Evolutionary conservation across 345 rosid genomes (phyloP).

Genomic region (Ceriops zippeliana): DNA sequence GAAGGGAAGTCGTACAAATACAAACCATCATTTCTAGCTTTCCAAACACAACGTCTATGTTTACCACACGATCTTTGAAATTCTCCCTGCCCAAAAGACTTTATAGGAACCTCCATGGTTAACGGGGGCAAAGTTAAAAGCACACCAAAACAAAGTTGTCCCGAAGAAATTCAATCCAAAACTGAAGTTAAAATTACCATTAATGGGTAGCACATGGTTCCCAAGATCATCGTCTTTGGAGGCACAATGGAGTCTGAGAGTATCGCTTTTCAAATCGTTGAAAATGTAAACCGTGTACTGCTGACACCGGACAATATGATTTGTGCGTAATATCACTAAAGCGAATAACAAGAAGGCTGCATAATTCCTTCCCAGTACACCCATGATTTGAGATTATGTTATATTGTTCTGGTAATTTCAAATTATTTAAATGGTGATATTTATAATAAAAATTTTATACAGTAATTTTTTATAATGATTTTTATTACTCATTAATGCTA

Average conservation of each 20-base stretch:
- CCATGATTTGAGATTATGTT: no score
- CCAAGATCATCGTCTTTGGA: slow-evolving; percentile 10
- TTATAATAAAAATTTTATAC: no score
- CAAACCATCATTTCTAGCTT: slow-evolving; percentile 1
- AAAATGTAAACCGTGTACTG: not conserved
- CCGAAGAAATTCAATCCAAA: not conserved
- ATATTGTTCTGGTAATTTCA: no score
- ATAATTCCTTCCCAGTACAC: no score
- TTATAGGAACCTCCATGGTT: not conserved
- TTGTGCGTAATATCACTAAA: no score
- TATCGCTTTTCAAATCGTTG: not conserved
- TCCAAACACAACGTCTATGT: not conserved
- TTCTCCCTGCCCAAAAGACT: slow-evolving; percentile 4
- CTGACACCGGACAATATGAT: no score
- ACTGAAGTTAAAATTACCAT: not conserved
- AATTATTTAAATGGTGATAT: no score
- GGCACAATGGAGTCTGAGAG: not conserved
- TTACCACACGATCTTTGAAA: not conserved
- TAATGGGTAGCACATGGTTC: not conserved
- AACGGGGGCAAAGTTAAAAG: not conserved
- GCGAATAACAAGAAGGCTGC: no score
- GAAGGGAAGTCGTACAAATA: not conserved
- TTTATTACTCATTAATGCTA: no score
- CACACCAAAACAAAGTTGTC: slow-evolving; percentile 10
- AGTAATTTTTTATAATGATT: no score